Conservation (phyloP, 2,329 filamentous ascomycete species). For the Penicillium sp. region DNA sequence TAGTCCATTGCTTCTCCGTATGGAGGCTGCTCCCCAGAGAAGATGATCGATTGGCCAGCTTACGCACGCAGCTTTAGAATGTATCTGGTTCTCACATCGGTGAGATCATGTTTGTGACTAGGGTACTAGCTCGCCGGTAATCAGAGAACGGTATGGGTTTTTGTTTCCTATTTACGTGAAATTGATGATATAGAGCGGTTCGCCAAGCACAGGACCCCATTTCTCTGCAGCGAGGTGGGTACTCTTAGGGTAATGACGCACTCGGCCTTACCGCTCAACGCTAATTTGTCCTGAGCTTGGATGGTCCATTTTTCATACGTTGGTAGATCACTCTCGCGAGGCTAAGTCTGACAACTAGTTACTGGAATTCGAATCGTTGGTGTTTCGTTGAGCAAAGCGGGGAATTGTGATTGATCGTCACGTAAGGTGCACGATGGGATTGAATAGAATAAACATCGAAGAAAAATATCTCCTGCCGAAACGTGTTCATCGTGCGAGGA, state of each 20-base stretch:
- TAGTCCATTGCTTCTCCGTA: not conserved
- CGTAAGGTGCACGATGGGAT: not conserved
- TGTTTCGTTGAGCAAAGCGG: conserved; percentile 2
- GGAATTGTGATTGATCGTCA: conserved; percentile 5
- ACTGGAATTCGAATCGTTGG: not conserved
- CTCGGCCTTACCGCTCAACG: conserved; percentile 2
- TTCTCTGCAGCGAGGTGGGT: conserved; percentile 11
- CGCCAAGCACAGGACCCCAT: conserved; percentile 3
- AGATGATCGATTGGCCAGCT: not conserved
- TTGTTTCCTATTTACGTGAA: not conserved
- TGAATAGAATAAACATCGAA: conserved; percentile 21
- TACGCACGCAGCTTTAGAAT: not conserved
- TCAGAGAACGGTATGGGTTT: too few species aligned
- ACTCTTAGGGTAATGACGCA: not conserved
- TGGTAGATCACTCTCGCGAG: not conserved
- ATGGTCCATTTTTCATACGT: not conserved
- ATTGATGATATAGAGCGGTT: not conserved
- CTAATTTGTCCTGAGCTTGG: not conserved
- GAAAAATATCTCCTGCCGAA: conserved; percentile 5
- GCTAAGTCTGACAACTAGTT: not conserved
- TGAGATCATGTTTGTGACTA: not conserved
- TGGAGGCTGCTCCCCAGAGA: not conserved
- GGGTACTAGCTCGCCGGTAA: not conserved
- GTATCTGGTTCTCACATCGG: not conserved
- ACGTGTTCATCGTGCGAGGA: not conserved